phyloP scores from a whole-genome alignment of 108 stramenopile genomes.

The Fragilaria crotonensis region DNA sequence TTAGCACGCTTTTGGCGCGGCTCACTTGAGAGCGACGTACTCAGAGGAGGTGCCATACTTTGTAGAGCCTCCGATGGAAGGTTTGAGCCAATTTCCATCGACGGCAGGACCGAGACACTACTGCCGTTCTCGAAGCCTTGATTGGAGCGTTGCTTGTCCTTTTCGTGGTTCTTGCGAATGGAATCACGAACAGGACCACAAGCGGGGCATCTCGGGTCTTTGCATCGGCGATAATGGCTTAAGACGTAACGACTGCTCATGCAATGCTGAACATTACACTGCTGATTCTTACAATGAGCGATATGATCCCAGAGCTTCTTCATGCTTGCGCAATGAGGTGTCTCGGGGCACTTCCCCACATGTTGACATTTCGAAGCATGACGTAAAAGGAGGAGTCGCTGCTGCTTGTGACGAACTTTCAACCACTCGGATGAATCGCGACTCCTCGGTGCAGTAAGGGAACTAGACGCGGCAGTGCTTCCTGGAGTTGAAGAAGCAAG shows the following conservation, averaged over 20 bases:
- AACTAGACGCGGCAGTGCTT: not conserved
- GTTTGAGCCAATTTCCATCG: not conserved
- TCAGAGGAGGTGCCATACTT: not conserved
- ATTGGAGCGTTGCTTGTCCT: conserved; percentile 9
- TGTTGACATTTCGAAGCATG: conserved; percentile 95
- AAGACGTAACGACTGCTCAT: conserved; percentile 97
- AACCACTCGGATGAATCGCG: conserved; percentile 42
- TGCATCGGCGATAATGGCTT: conserved; percentile 95
- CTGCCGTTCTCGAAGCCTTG: not conserved
- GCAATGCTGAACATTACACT: conserved; percentile 91
- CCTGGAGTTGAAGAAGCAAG: not conserved
- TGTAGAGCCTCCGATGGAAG: not conserved
- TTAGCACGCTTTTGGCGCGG: not conserved
- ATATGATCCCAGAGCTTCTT: conserved; percentile 98
- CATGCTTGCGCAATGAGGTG: conserved; percentile 96
- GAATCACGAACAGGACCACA: conserved; percentile 95
- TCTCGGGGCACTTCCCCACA: conserved; percentile 79
- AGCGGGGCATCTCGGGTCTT: conserved; percentile 85
- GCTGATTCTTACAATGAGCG: conserved; percentile 91
- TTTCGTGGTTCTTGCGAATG: conserved; percentile 67
- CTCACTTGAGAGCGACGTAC: not conserved
- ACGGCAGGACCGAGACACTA: not conserved
- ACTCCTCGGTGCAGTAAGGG: not conserved
- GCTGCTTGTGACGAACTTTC: conserved; percentile 95
- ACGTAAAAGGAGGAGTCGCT: conserved; percentile 90